Evolutionary conservation across 208 protist genomes (phyloP).

Genomic region (Acanthamoeba sp.): DNA sequence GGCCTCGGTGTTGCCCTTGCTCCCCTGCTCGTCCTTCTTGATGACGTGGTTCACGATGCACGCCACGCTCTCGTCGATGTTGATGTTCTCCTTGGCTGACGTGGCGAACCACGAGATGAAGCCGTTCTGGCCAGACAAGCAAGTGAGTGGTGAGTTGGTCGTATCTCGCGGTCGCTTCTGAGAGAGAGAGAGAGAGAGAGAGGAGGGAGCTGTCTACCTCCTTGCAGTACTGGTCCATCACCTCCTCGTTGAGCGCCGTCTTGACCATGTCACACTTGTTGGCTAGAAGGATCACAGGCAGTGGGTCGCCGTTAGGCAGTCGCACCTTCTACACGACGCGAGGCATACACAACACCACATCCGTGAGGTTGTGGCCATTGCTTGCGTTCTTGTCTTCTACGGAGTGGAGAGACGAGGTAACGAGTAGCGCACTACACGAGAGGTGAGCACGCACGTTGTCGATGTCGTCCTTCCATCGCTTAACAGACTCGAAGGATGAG

Average conservation of each 20-base stretch:
- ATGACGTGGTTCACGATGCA: constrained; percentile 83
- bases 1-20: constrained; percentile 32
- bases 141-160: not conserved
- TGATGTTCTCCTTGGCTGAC: constrained; percentile 89
- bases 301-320: constrained; percentile 79
- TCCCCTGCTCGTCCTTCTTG: not conserved
- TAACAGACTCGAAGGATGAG: constrained; percentile 89
- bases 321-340: constrained; percentile 82
- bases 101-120: constrained; percentile 82
- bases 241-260: constrained; percentile 81
- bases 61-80: constrained; percentile 86
- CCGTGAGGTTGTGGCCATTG: not conserved
- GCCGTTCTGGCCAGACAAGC: not conserved
- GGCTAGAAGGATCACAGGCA: constrained; percentile 88
- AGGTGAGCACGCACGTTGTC: constrained; percentile 78
- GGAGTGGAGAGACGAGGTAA: too few relatives aligned
- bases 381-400: not conserved
- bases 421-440: too few relatives aligned
- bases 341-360: too few relatives aligned
- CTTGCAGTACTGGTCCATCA: constrained; percentile 87
- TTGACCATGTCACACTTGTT: constrained; percentile 89
- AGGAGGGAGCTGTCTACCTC: too few relatives aligned
- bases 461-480: constrained; percentile 90
- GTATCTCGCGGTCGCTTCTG: too few relatives aligned
- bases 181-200: too few relatives aligned